These are phyloP conservation scores for Cochlearia excelsa DNA, from an alignment of 345 rosid species.

Conservation along the genomic window DNA sequence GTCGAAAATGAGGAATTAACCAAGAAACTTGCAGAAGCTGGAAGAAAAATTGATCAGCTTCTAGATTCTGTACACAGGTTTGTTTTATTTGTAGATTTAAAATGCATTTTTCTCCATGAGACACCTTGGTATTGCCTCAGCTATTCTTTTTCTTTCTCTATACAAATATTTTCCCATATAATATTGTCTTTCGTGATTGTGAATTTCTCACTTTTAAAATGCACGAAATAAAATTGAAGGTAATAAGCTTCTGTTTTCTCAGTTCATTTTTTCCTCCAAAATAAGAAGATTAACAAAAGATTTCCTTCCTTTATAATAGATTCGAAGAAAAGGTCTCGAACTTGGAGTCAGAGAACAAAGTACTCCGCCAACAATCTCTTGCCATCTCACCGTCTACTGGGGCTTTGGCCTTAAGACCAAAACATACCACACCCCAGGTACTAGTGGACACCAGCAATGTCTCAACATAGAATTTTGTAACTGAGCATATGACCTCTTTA, in stretches of 20 bases:
- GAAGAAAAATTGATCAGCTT: conserved; percentile 63
- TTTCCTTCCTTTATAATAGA: conserved; percentile 18
- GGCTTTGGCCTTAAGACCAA: conserved; percentile 57
- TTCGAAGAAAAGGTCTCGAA: conserved; percentile 70
- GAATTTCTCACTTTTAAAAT: neutral
- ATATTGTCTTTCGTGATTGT: neutral
- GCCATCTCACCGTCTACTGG: conserved; percentile 75
- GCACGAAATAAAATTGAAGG: neutral
- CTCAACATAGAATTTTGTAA: conserved; percentile 14
- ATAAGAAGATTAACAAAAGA: conserved; percentile 9
- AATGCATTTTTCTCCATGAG: conserved; percentile 16
- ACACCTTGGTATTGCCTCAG: neutral
- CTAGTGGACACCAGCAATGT: conserved; percentile 19
- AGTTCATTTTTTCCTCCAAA: neutral
- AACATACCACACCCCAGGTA: conserved; percentile 69
- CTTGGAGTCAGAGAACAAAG: conserved; percentile 87
- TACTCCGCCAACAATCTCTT: conserved; percentile 84
- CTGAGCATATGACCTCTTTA: conserved; percentile 21
- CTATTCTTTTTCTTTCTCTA: neutral
- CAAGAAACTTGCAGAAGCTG: conserved; percentile 69
- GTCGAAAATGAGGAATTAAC: conserved; percentile 55
- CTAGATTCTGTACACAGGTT: conserved; percentile 86
- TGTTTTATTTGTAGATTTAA: conserved; percentile 33
- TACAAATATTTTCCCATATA: conserved; percentile 1
- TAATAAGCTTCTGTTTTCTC: conserved; percentile 3